A percentile compares a stretch with the other conserved stretches of the same genome.
These are phyloP conservation scores for Phlebiopsis flavidoalba DNA, from an alignment of 768 basidiomycete genomes.

Conservation along the genomic window DNA sequence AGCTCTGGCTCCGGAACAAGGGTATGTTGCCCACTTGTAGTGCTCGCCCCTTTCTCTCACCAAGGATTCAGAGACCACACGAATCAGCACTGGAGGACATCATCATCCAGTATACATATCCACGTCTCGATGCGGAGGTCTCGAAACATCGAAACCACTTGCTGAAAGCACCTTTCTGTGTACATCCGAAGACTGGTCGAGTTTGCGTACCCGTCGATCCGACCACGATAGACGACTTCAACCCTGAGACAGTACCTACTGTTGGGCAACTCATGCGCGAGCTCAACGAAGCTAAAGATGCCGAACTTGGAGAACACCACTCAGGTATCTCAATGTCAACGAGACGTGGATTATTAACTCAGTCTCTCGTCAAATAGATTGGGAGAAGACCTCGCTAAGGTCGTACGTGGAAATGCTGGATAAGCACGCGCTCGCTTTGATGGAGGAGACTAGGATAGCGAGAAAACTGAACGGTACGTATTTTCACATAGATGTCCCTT, in stretches of 20 bases:
- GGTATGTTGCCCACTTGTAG: slow-evolving; percentile 24
- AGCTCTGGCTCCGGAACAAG: slow-evolving; percentile 20
- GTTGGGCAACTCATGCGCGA: slow-evolving; percentile 79
- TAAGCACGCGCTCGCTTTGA: slow-evolving; percentile 52
- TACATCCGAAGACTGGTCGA: slow-evolving; percentile 94
- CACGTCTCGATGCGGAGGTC: slow-evolving; percentile 94
- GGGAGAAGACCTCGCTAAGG: slow-evolving; percentile 83
- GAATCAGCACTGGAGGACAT: slow-evolving; percentile 74
- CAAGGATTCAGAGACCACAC: slow-evolving; percentile 26
- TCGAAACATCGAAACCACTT: slow-evolving; percentile 97
- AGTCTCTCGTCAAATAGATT: slow-evolving; percentile 39
- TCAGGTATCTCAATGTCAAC: slow-evolving; percentile 32
- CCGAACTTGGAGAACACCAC: slow-evolving; percentile 36
- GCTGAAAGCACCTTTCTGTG: slow-evolving; percentile 94
- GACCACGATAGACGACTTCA: slow-evolving; percentile 65
- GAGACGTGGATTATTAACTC: background rate
- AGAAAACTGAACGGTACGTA: background rate
- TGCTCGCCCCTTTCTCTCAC: background rate
- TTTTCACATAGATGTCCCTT: background rate
- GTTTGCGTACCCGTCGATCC: slow-evolving; percentile 94
- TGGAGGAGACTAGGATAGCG: slow-evolving; percentile 36
- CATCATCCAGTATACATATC: slow-evolving; percentile 91
- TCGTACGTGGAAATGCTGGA: slow-evolving; percentile 91
- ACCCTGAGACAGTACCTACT: slow-evolving; percentile 84
- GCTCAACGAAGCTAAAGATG: slow-evolving; percentile 45